Evolutionary conservation across 306 rosid species (phyloP), one percentile per base, ranked within the genome.

Genomic region (Cicer bijugum): DNA sequence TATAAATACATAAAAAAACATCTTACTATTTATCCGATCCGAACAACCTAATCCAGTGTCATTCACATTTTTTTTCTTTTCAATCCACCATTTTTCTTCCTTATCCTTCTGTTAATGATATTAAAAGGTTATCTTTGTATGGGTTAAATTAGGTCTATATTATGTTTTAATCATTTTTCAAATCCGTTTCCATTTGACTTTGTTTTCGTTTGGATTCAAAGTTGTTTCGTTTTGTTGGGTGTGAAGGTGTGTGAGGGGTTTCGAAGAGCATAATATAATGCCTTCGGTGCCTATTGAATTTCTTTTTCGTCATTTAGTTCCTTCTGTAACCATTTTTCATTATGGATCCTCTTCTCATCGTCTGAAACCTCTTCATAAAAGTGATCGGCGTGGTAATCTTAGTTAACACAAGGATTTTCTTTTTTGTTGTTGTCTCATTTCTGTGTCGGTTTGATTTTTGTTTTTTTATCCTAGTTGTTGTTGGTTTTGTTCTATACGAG

Each of bases 331-430:
- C 37, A 75, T 82, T 61, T 86, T 84, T 43, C 89, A 86, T 67
- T 82, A 85, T 68, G 92, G 94, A 64, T 83, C 91, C 2, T 88
- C 85, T 7, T 82, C 81, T 79, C 90, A 89, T 85, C 96, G 95
- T 91, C 84, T 89, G 81, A 89, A 94, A 85, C 88, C 66, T 75
- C 89, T 91, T 12, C 86, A 87, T 57, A 88, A 88, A 44, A 59
- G 92, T 77, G 91, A 91, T 85, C 87, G 94, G 77, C 97, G 89
- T 69, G 96, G 92, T 87, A 88, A 88, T 87, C 97, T 94, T 88
- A 87, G 95, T 91, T 91, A 80, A 87, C 97, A 73, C 57, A 66
- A 67, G 46, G 75, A 20, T 0, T 12, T 42, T 61, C 39, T 15
- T 39, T 43, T 33, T 23, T 4, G n/a, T 5, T 11, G 12, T 35